Base-by-base conservation (phyloP, 164 flowering plant species). In the Platanus orientalis region DNA sequence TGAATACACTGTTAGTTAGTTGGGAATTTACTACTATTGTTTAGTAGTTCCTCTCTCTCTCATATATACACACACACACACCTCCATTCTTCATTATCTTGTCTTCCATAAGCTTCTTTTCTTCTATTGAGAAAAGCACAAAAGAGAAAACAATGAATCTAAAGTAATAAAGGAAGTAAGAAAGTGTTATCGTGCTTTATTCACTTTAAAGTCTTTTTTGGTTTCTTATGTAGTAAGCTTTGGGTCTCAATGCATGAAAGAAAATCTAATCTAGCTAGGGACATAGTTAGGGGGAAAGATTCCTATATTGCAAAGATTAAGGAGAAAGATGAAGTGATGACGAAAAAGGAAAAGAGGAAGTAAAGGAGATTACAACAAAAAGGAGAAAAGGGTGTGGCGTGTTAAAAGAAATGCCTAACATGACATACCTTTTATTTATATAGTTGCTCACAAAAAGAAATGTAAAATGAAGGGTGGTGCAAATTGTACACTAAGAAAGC, bases 131-230 rank as follows among this genome's bases (percentile, higher is more conserved):
- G 62, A 40, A 47, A 59, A 58, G 65, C 58, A n/a, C 51, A 54
- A 27, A 27, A 47, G 6, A 2, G 44, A 49, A 29, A 50, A 39
- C 54, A 59, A 54, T 36, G 23, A 28, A 13, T 25, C 24, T 52
- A 57, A 51, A 52, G 62, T 57, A 64, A 21, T 28, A 64, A 36
- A 36, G 10, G 42, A 14, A 36, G 12, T 24, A 60, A 20, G 59
- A 58, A 62, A 66, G 70, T 20, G 61, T 47, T 24, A 58, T 60
- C 68, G 54, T 48, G 56, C 56, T 69, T 64, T 26, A 64, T 29
- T 62, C 44, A 25, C 20, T 49, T 58, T 66, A n/a, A 36, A 3
- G 10, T 36, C 23, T 56, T 34, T 20, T 45, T 17, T 36, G 52
- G 30, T 62, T 65, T 61, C 67, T 69, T 65, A 34, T 52, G 57